Evolutionary conservation across 2,329 filamentous ascomycete genomes (phyloP), one percentile per base, ranked within the genome.

Genomic region (Monosporascus sp.): DNA sequence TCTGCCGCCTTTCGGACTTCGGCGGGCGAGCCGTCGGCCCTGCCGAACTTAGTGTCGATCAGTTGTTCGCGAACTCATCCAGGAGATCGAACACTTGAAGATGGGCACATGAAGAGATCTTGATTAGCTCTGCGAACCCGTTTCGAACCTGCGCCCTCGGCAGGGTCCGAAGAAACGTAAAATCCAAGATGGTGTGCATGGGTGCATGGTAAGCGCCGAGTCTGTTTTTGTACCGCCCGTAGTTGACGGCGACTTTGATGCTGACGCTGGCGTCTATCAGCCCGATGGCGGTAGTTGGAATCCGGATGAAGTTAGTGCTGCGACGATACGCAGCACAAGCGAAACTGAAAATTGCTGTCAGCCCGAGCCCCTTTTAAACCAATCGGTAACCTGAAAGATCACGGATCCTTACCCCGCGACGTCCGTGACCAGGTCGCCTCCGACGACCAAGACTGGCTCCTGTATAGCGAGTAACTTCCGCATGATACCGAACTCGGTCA

Each of bases 161-260:
- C 0, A 89, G 73, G 1, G 83, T 87, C 46, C 82, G 81, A n/a
- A 89, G 73, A 70, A 89, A 89, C 17, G 77, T 80, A 66, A 89
- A 89, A 68, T 89, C 86, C 46, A 89, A 78, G 73, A 89, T 88
- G 1, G 86, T 89, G 65, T 87, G 83, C 48, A 82, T 77, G 0
- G 87, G 86, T 0, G 86, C 86, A 63, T 89, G 86, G 66, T 89
- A 89, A 4, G 86, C 86, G 27, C 86, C 86, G 0, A 89, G 78
- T 14, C 85, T 78, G 71, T 89, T 89, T 77, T 89, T 89, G 75
- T 88, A 87, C 67, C 85, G 82, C 66, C 84, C 85, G 63, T 89
- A 88, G 73, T 89, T 89, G 63, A 89, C 86, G 14, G 84, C 87
- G n/a, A 89, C 86, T 66, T 89, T 89, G 75, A 89, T 89, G 37